A percentile compares a stretch with the other conserved stretches of the same genome.
Conservation (phyloP, 257 asterid species). For the Mitragyna speciosa region DNA sequence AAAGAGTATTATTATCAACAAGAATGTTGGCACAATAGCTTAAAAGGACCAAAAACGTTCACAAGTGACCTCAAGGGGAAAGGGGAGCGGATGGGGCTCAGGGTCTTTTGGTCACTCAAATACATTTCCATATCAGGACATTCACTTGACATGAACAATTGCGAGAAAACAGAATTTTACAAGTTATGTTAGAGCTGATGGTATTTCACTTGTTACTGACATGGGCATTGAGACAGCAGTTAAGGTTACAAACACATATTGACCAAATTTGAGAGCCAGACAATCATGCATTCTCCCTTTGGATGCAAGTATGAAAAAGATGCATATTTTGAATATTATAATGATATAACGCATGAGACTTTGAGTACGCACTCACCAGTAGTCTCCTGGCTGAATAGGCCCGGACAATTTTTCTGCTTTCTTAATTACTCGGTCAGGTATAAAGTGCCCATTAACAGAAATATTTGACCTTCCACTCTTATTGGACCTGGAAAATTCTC, state of each 20-base stretch:
- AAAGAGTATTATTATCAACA: background rate
- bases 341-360: constrained; percentile 7
- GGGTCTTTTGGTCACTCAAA: background rate
- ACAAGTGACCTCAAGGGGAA: background rate
- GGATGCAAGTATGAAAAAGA: background rate
- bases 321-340: background rate
- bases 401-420: constrained; percentile 94
- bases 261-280: too few species aligned
- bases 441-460: constrained; percentile 63
- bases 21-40: background rate
- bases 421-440: constrained; percentile 67
- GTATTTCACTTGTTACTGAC: too few species aligned
- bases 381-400: constrained; percentile 82
- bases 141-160: background rate
- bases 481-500: constrained; percentile 61
- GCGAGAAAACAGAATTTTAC: background rate
- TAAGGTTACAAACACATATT: background rate
- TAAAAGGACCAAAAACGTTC: background rate
- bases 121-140: background rate
- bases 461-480: constrained; percentile 51
- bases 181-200: background rate
- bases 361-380: constrained; percentile 59
- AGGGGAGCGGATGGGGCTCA: background rate
- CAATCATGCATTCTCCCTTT: background rate
- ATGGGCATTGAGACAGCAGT: too few species aligned